phyloP scores from a whole-genome alignment of 202 grass and related monocot genomes.

The Digitaria exilis region DNA sequence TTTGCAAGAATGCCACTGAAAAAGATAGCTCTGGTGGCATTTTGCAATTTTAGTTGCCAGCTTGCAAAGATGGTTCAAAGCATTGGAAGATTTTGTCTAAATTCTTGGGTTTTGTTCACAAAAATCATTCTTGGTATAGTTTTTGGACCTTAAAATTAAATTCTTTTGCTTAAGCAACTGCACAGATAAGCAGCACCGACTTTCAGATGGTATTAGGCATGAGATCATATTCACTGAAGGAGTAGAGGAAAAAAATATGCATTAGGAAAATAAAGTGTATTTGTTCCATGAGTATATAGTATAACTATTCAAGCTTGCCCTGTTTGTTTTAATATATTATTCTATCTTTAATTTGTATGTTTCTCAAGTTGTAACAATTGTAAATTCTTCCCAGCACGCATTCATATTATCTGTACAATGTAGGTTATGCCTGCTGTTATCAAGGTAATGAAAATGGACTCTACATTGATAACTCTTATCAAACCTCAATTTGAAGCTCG shows the following conservation, averaged over 20 bases:
- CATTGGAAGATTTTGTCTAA: background rate
- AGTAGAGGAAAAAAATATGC: background rate
- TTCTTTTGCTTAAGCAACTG: background rate
- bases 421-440: conserved; percentile 96
- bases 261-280: background rate
- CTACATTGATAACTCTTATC: conserved; percentile 81
- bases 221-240: conserved; percentile 2
- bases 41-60: background rate
- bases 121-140: background rate
- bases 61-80: background rate
- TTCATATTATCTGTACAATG: conserved; percentile 32
- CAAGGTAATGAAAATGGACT: conserved; percentile 89
- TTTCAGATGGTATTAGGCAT: background rate
- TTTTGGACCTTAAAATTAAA: background rate
- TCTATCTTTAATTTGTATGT: background rate
- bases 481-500: conserved; percentile 98
- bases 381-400: background rate
- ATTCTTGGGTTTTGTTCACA: background rate
- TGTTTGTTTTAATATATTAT: background rate
- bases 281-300: background rate
- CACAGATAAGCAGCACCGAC: background rate
- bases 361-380: background rate
- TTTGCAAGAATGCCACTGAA: background rate
- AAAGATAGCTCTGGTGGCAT: background rate
- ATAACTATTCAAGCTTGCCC: background rate